Evolutionary conservation across 371 early-diverging fungal genomes (phyloP).

Genomic region (Apophysomyces trapeziformis): DNA sequence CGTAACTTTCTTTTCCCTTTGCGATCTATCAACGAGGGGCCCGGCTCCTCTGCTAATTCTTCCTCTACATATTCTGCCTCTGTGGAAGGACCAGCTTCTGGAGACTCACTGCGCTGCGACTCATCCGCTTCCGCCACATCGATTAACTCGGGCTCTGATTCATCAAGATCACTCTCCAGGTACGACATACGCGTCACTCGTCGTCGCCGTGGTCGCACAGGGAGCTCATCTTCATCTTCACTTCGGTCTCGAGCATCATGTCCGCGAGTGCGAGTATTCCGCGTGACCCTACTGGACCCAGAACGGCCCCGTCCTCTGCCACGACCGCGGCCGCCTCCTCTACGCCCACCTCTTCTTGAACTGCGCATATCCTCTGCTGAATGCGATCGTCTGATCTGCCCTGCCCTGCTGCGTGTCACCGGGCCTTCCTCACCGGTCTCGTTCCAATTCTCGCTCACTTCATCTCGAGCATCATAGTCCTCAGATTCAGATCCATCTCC

Average conservation of each 20-base stretch:
- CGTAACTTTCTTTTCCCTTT: conserved; percentile 43
- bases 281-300: conserved; percentile 17
- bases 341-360: conserved; percentile 6
- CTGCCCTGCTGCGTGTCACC: conserved; percentile 40
- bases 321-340: conserved; percentile 13
- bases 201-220: conserved; percentile 54
- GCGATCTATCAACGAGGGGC: conserved; percentile 23
- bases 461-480: conserved; percentile 21
- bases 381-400: conserved; percentile 20
- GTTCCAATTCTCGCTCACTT: conserved; percentile 16
- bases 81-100: conserved; percentile 23
- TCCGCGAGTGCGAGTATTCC: conserved; percentile 25
- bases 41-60: background rate
- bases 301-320: conserved; percentile 22
- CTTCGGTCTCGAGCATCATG: conserved; percentile 30
- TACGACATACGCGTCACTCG: conserved; percentile 40
- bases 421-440: conserved; percentile 40
- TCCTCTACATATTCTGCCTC: conserved; percentile 9
- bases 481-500: conserved; percentile 22
- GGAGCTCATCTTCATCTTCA: conserved; percentile 36
- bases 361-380: conserved; percentile 15
- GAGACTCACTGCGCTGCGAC: conserved; percentile 28
- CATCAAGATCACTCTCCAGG: conserved; percentile 57
- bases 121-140: conserved; percentile 38
- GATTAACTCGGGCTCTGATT: conserved; percentile 36